Conservation (phyloP, 2,329 filamentous ascomycete genomes). For the Nemania diffusa region DNA sequence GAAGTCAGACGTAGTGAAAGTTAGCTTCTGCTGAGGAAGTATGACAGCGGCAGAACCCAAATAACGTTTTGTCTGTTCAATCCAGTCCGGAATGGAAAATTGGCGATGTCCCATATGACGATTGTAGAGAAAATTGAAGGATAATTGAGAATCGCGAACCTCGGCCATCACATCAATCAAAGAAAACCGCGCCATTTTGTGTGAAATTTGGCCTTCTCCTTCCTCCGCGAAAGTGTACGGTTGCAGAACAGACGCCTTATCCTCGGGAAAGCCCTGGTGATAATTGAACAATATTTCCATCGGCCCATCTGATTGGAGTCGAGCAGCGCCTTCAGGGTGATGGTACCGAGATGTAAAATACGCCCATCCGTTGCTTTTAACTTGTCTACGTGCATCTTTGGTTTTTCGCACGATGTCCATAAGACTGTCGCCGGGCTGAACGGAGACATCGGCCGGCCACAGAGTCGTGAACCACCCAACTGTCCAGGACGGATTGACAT, state of each 20-base stretch:
- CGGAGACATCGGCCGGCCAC: conserved; percentile 46
- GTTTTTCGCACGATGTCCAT: conserved; percentile 17
- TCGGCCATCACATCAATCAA: conserved; percentile 26
- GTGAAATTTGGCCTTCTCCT: neutral
- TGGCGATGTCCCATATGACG: conserved; percentile 16
- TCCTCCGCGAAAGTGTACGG: neutral
- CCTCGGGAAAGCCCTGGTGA: conserved; percentile 1
- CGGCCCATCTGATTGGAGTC: neutral
- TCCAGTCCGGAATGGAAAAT: conserved; percentile 21
- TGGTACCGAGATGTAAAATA: conserved; percentile 11
- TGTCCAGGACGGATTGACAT: conserved; percentile 52
- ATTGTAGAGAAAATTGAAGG: conserved; percentile 22
- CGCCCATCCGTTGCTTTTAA: conserved; percentile 9
- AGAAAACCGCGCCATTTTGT: conserved; percentile 8
- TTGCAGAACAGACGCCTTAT: conserved; percentile 5
- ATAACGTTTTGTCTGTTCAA: conserved; percentile 10
- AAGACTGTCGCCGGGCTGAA: conserved; percentile 8
- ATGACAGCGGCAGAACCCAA: conserved; percentile 8
- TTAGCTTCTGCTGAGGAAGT: neutral
- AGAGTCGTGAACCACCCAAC: conserved; percentile 61
- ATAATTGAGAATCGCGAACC: conserved; percentile 10
- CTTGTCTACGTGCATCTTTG: conserved; percentile 20
- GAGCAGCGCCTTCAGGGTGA: neutral
- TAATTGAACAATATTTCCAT: conserved; percentile 30
- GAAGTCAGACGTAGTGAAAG: conserved; percentile 22